Base-by-base conservation (phyloP, 2,329 filamentous ascomycete species). In the Aspergillus quadrilineatus region DNA sequence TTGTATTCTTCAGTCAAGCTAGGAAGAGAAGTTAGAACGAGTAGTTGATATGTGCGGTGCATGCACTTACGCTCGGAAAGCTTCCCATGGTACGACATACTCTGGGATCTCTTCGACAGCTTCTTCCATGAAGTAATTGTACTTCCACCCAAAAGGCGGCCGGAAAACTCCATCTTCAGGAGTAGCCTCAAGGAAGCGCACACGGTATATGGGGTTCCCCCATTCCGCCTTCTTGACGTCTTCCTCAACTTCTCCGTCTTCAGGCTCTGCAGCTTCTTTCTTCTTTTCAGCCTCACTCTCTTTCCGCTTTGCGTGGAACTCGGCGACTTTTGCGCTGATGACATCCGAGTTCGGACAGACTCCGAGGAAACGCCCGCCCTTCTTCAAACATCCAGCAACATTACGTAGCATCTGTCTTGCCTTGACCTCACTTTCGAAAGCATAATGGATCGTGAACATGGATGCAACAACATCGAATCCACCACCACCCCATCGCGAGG, bases 391-490 rank as follows among this genome's bases (percentile, higher is more conserved):
- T 1, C 92, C 89, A 0, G 94, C 88, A 3, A 99, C 93, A 69
- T 99, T 99, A 67, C 87, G 85, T 55, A 99, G 82, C 94, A 99
- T 97, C 60, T 85, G 89, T 44, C 91, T 85, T 2, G 93, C 91
- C 73, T 96, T 95, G 47, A 85, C 84, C 73, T 99, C 93, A 51
- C 82, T 90, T 78, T 97, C 94, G 65, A 97, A 99, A 5, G 94
- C 92, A 73, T 99, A 99, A 77, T 99, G 94, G 86, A 99, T 94
- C 68, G 92, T 95, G 74, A 99, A 99, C 94, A 99, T 99, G 85
- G 96, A 96, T 69, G 89, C 92, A 61, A 99, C 93, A 42, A 97
- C 89, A 71, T 99, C 94, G 66, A 97, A 99, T 4, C 93, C 92
- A 54, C 88, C 88, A 52, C 85, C 85, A 59, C 84, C 83, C 75